phyloP scores from a whole-genome alignment of 2,329 filamentous ascomycete genomes.

The Cytospora piceae region DNA sequence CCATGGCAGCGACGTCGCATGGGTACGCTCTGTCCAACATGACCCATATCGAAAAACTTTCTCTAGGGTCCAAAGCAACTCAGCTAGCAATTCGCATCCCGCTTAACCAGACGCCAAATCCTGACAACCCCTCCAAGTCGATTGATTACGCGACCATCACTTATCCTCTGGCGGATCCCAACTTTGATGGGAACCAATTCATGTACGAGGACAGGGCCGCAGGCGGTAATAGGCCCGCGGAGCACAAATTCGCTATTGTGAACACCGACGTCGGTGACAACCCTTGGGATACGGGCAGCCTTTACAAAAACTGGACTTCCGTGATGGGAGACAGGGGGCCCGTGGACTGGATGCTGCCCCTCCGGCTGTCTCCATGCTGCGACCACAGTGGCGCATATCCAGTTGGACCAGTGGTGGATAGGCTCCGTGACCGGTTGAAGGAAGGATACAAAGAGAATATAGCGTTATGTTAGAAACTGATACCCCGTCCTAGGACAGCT shows the following conservation, averaged over 20 bases:
- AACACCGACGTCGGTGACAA: constrained; percentile 76
- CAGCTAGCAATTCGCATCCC: constrained; percentile 77
- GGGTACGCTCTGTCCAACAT: constrained; percentile 73
- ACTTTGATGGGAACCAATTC: constrained; percentile 30
- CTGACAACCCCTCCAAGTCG: constrained; percentile 4
- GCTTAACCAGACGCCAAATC: constrained; percentile 35
- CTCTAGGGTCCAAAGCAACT: constrained; percentile 63
- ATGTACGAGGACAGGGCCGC: constrained; percentile 31
- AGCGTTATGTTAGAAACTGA: neutral
- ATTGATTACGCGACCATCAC: constrained; percentile 55
- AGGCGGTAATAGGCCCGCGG: constrained; percentile 27
- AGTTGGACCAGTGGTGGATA: constrained; percentile 23
- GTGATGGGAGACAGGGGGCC: constrained; percentile 72
- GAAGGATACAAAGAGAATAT: constrained; percentile 17
- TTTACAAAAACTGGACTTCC: constrained; percentile 71
- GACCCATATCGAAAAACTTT: constrained; percentile 83
- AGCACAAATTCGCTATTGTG: constrained; percentile 71
- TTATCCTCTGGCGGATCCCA: constrained; percentile 55
- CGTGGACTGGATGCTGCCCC: constrained; percentile 80
- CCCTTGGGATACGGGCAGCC: constrained; percentile 77
- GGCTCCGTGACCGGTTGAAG: constrained; percentile 20
- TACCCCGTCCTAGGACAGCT: neutral
- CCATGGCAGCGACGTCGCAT: constrained; percentile 75
- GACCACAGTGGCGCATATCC: constrained; percentile 26
- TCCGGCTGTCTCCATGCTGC: constrained; percentile 72